Evolutionary conservation across 768 basidiomycete species (phyloP).

Genomic region (Auricularia heimuer): DNA sequence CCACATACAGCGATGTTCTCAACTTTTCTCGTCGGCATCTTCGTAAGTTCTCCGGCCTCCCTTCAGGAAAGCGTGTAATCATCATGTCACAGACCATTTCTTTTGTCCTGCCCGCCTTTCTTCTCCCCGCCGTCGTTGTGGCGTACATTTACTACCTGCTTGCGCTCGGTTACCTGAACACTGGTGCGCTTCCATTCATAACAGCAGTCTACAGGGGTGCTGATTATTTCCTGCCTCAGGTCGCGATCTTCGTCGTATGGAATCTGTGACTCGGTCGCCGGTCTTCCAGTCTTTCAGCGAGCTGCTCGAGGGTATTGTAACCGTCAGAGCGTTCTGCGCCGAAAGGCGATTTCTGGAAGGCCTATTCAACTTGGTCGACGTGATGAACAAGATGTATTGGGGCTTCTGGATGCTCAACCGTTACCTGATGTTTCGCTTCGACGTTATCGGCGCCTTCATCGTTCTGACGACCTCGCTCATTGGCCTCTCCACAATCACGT

Average conservation of each 20-base stretch:
- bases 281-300: conserved; percentile 80
- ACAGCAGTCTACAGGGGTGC: conserved; percentile 27
- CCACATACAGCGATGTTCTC: too few relatives aligned
- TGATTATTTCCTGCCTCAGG: conserved; percentile 23
- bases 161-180: conserved; percentile 4
- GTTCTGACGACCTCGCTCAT: neutral
- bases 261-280: conserved; percentile 76
- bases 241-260: conserved; percentile 80
- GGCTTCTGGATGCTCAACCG: conserved; percentile 15
- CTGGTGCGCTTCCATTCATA: conserved; percentile 2
- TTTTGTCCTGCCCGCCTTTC: conserved; percentile 7
- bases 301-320: conserved; percentile 32
- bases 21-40: conserved; percentile 6
- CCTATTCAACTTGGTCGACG: conserved; percentile 23
- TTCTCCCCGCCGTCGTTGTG: conserved; percentile 8
- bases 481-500: neutral
- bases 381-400: conserved; percentile 19
- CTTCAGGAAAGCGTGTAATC: conserved; percentile 4
- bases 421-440: conserved; percentile 18
- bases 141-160: conserved; percentile 6
- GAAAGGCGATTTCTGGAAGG: conserved; percentile 21
- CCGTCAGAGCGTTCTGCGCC: conserved; percentile 25
- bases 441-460: conserved; percentile 4
- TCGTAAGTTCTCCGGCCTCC: conserved; percentile 6
- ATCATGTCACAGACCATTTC: neutral